phyloP scores from a whole-genome alignment of 2,329 filamentous ascomycete species.

The Aspergillus sp. region DNA sequence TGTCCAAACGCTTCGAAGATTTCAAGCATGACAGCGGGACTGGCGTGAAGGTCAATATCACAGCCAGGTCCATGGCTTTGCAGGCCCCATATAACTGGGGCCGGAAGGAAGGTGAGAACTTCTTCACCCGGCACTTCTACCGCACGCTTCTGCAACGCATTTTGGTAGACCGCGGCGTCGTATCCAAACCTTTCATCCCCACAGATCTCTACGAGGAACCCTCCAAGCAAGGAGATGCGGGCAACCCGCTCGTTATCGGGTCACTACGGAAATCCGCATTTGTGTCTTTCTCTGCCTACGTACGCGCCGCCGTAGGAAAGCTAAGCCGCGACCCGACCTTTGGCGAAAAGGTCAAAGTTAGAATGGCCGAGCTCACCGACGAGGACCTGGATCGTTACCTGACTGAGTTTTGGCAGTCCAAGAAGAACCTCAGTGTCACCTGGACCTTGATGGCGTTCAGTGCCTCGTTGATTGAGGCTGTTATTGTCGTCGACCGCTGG shows the following conservation, averaged over 20 bases:
- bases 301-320: conserved; percentile 72
- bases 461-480: conserved; percentile 76
- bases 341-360: conserved; percentile 54
- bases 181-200: conserved; percentile 47
- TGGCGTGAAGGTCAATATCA: conserved; percentile 84
- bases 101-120: conserved; percentile 65
- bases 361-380: conserved; percentile 62
- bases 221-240: conserved; percentile 29
- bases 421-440: conserved; percentile 74
- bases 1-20: conserved; percentile 63
- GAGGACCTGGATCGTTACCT: conserved; percentile 69
- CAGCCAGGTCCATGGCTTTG: conserved; percentile 94
- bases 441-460: conserved; percentile 98
- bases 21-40: conserved; percentile 45
- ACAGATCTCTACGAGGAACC: conserved; percentile 20
- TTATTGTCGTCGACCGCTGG: conserved; percentile 88
- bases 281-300: conserved; percentile 63
- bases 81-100: conserved; percentile 95
- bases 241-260: conserved; percentile 78
- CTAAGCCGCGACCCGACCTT: conserved; percentile 54
- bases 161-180: conserved; percentile 76
- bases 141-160: conserved; percentile 83
- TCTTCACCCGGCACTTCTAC: conserved; percentile 91
- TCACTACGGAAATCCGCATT: conserved; percentile 76
- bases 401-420: conserved; percentile 52